Base-by-base conservation (phyloP, 495 filamentous ascomycete genomes). In the Talaromyces thailandensis region DNA sequence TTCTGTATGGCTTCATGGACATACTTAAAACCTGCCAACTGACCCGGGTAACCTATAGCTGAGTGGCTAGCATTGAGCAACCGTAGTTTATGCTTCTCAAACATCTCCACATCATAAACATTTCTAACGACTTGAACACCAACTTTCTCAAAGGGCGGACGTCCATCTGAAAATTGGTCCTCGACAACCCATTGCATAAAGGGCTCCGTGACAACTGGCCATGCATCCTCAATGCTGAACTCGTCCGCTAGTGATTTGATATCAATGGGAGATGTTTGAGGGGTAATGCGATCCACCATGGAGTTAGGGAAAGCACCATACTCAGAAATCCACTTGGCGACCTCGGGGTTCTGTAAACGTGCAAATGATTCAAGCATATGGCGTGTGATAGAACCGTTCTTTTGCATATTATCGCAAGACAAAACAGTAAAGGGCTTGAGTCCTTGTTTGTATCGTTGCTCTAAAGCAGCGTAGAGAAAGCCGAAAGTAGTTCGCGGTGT, bases 321-420 rank as follows among this genome's bases (percentile, higher is more conserved):
- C 53, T 75, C 66, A 59, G 64, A 40, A 62, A 80, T 80, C 76
- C 76, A 80, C 48, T 72, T 59, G n/a, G 77, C 76, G 40, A 80
- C 45, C 23, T 73, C 66, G 8, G 77, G 75, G 68, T 78, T 68
- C 18, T 71, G 70, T 25, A 75, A 62, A 31, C 69, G 73, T 0
- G 77, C 75, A 61, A 80, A 80, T 2, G 76, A 78, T 56, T 70
- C 66, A 53, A 80, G 76, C 77, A 80, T 80, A 64, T 78, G 69
- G 53, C 77, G 76, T 4, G 75, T 75, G 70, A 80, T 79, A 62
- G 76, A 68, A 25, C 77, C 77, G 66, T 80, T 80, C 70, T 78
- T 78, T 70, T 79, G 75, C 77, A 80, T 80, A 67, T 80, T 80
- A 62, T 80, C 77, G 63, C 77, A 80, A 7, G 77, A 80, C 72